Percentiles rank a stretch among this genome's conserved stretches.
These are phyloP conservation scores for Suhomyces tanzawaensis DNA, from an alignment of 805 yeast genomes.

Conservation along the genomic window DNA sequence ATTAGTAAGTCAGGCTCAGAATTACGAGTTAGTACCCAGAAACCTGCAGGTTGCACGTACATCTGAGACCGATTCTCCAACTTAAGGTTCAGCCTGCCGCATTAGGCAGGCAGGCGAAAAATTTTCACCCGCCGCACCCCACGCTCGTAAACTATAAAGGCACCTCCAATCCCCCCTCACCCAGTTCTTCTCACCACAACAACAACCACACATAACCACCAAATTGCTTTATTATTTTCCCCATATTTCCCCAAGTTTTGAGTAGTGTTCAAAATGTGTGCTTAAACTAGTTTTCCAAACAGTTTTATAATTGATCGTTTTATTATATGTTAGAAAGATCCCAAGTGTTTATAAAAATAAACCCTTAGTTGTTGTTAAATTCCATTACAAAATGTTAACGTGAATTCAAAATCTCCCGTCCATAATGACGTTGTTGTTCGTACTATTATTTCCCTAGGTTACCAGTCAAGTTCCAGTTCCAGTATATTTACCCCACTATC, in stretches of 20 bases:
- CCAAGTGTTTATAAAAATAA: conserved; percentile 9
- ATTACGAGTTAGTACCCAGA: neutral
- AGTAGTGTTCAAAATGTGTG: conserved; percentile 30
- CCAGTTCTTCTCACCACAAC: conserved; percentile 9
- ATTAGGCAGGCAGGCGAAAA: conserved; percentile 3
- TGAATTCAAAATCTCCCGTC: conserved; percentile 24
- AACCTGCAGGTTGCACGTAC: neutral
- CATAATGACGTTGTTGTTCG: conserved; percentile 33
- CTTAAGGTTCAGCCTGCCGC: too few relatives aligned
- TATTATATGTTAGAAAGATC: conserved; percentile 13
- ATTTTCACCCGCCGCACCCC: conserved; percentile 5
- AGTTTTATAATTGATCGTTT: conserved; percentile 18
- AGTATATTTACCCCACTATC: conserved; percentile 5
- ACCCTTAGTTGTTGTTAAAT: conserved; percentile 24
- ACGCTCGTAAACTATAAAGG: conserved; percentile 9
- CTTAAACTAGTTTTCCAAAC: conserved; percentile 27
- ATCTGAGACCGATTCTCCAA: conserved; percentile 2
- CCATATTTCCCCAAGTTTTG: conserved; percentile 6
- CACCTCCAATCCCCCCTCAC: conserved; percentile 4
- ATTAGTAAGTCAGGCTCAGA: conserved; percentile 5
- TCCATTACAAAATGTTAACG: conserved; percentile 32
- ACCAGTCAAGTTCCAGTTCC: conserved; percentile 1
- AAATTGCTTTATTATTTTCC: conserved; percentile 1
- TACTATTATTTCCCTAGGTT: conserved; percentile 5
- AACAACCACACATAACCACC: conserved; percentile 6